Percentiles rank a stretch among this genome's conserved stretches.
Conservation (phyloP, 768 basidiomycete species). For the Kwoniella europaea region DNA sequence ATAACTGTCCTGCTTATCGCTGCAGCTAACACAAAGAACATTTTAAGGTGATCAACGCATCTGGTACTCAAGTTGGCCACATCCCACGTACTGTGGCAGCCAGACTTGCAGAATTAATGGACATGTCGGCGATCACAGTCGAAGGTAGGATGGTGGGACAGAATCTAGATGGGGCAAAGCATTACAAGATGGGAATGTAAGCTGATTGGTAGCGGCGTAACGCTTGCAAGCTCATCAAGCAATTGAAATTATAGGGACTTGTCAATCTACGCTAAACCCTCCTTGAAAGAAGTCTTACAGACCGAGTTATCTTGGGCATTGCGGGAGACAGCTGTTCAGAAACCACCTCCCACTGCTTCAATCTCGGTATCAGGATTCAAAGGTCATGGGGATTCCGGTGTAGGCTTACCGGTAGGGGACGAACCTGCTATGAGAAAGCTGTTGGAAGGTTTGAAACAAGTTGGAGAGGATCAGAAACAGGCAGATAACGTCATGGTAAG, state of each 20-base stretch:
- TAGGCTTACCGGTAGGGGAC: slow-evolving; percentile 37
- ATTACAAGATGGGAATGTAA: slow-evolving; percentile 28
- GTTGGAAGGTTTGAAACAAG: slow-evolving; percentile 71
- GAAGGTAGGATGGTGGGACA: slow-evolving; percentile 69
- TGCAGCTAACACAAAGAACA: background rate
- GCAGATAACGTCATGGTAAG: slow-evolving; percentile 59
- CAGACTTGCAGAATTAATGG: slow-evolving; percentile 74
- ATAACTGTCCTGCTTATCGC: slow-evolving; percentile 59
- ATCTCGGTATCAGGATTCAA: background rate
- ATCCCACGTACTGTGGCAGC: slow-evolving; percentile 67
- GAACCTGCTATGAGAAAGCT: slow-evolving; percentile 72
- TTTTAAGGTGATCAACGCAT: slow-evolving; percentile 71
- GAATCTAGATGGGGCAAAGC: slow-evolving; percentile 54
- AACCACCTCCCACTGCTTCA: slow-evolving; percentile 20
- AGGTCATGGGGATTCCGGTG: slow-evolving; percentile 25
- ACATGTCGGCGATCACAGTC: slow-evolving; percentile 67
- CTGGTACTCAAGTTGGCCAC: slow-evolving; percentile 77
- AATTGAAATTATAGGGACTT: slow-evolving; percentile 63
- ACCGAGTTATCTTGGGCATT: slow-evolving; percentile 76
- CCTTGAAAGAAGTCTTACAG: slow-evolving; percentile 68
- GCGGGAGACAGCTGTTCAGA: slow-evolving; percentile 69
- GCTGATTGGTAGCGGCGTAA: background rate
- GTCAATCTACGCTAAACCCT: slow-evolving; percentile 72
- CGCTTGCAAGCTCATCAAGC: background rate
- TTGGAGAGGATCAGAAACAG: slow-evolving; percentile 76